Evolutionary conservation across 2,329 filamentous ascomycete species (phyloP), one percentile per base, ranked within the genome.

Genomic region (Alternaria rosae): DNA sequence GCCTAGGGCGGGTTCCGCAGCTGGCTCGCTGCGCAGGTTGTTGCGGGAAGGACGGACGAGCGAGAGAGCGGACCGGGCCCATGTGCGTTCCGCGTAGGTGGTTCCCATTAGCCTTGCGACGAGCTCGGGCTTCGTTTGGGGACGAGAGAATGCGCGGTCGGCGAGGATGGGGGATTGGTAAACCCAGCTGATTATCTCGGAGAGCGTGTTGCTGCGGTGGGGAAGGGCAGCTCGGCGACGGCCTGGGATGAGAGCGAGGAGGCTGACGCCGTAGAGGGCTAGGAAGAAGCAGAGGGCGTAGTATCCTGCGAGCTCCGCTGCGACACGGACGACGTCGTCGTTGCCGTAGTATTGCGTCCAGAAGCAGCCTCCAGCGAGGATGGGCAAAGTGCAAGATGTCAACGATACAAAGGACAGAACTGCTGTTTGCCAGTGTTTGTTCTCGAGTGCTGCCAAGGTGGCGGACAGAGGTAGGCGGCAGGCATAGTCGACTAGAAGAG

Each of bases 101-200:
- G 82, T 80, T 44, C 87, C 83, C 53, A 92, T 89, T 3, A 97
- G 81, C 43, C 91, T 84, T 0, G 86, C 88, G 21, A 90, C 85
- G 20, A 97, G 85, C 66, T 93, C 90, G 0, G 83, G 83, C 66
- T 89, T 90, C n/a, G 85, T 89, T 26, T 85, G 83, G 3, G 90
- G 87, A 38, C 89, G 86, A 53, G 88, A 85, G 75, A 97, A 94
- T 0, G 91, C 87, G 10, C 88, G 85, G 72, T 97, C 93, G 6
- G 86, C 83, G 2, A 92, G 82, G 17, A 96, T 82, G 23, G 90
- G 89, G 44, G 89, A 89, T 68, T 90, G 89, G 61, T 92, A 88
- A 43, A 94, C 83, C 76, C 94, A 94, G 73, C 88, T 90, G 69
- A 96, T 86, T 21, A 94, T 84, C 75, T 94, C 92, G 1, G 91